Base-by-base conservation (phyloP, 78 protist genomes). In the Ministeria vibrans region DNA sequence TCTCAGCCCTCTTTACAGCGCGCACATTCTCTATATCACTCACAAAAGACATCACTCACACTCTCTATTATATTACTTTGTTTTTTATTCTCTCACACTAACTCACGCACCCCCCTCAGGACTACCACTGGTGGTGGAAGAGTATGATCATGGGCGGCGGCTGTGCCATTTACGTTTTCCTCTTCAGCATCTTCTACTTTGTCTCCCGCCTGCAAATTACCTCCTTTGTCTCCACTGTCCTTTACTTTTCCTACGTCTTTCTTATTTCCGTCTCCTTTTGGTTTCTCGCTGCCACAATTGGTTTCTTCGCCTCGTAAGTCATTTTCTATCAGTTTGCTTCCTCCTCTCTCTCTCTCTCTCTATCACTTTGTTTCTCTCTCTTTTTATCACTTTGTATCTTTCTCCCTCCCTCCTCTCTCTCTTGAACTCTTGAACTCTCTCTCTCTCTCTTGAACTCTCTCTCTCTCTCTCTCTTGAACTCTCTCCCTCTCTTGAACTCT, bases 111-210 rank as follows among this genome's bases (percentile, higher is more conserved):
- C 20, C 64, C 0, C 36, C 45, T 20, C 66, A 87, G 91, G 94
- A 94, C 77, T 92, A 94, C 83, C 86, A 91, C 77, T 94, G 99
- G 98, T 94, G 98, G 99, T 96, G 99, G 99, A 79, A 98, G 59
- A 70, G 96, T 2, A 94, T 91, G 90, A 36, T 96, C 75, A 89
- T 92, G 4, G 42, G 94, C 2, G 98, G 96, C 69, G 41, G 83
- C 11, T 81, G 92, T 5, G 89, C 95, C 36, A 38, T 97, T 38
- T 97, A 94, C 83, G 55, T 97, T 53, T 96, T 94, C 82, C 63
- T 92, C 41, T 96, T 96, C 87, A 71, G 96, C 20, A 36, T 94
- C 63, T 83, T 83, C 87, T 95, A 91, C 88, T 94, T 87, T 87
- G 41, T 68, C 84, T 79, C 93, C 64, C 75, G 76, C 61, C 79